These are phyloP conservation scores for Anisodus tanguticus DNA, from an alignment of 257 asterid species.

Conservation along the genomic window DNA sequence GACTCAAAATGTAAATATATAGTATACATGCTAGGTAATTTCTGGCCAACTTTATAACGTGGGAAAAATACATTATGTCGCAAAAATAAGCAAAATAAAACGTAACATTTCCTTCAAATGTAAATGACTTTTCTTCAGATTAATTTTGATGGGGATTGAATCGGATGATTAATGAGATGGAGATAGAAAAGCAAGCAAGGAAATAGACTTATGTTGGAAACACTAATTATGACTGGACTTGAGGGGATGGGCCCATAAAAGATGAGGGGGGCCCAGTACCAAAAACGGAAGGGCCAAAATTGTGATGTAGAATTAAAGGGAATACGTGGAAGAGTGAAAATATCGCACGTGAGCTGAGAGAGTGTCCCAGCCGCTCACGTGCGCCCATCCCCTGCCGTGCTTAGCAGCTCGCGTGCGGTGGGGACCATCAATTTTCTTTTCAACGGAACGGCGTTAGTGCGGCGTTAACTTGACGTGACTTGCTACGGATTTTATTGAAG, in stretches of 20 bases:
- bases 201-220: neutral
- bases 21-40: too few relatives aligned
- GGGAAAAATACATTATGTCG: too few relatives aligned
- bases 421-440: neutral
- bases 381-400: slow-evolving; percentile 22
- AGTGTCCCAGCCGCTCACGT: slow-evolving; percentile 1
- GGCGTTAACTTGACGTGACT: neutral
- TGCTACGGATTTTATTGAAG: neutral
- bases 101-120: neutral
- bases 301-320: neutral
- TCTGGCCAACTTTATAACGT: too few relatives aligned
- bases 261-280: neutral
- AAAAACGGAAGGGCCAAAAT: neutral
- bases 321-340: neutral
- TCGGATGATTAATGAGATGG: neutral
- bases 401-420: slow-evolving; percentile 18
- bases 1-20: too few relatives aligned
- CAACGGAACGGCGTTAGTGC: neutral
- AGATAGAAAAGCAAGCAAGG: neutral
- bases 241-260: neutral
- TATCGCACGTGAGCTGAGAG: neutral
- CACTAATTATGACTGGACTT: neutral
- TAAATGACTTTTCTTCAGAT: neutral
- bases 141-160: neutral
- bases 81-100: too few relatives aligned